phyloP scores from a whole-genome alignment of 192 early-diverging fungal species.

The Backusella morwellensis region DNA sequence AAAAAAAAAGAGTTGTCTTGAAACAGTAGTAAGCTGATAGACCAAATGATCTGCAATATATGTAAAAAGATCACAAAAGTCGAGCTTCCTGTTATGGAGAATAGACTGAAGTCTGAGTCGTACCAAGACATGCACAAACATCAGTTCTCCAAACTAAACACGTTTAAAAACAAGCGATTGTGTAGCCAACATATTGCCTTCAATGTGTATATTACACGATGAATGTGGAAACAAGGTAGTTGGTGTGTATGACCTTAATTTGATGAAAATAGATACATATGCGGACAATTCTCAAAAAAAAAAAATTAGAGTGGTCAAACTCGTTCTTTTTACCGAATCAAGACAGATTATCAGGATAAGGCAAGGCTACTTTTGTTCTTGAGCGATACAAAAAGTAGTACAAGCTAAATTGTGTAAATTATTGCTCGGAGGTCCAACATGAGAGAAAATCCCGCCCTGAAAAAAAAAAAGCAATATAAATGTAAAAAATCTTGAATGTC shows the following conservation, averaged over 20 bases:
- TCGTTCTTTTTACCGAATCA: slow-evolving; percentile 11
- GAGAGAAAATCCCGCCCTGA: slow-evolving; percentile 4
- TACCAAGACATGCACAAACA: slow-evolving; percentile 4
- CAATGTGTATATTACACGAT: slow-evolving; percentile 2
- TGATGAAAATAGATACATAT: slow-evolving; percentile 8
- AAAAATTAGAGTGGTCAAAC: not conserved
- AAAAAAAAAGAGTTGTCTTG: not conserved
- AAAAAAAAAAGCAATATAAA: slow-evolving; percentile 10
- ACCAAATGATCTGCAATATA: slow-evolving; percentile 1
- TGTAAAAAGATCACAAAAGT: not conserved
- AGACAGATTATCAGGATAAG: slow-evolving; percentile 13
- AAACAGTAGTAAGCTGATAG: not conserved
- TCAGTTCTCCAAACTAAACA: not conserved
- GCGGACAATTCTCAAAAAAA: slow-evolving; percentile 2
- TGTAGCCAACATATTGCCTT: not conserved
- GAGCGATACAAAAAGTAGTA: not conserved
- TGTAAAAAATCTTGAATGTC: not conserved
- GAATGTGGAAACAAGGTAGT: not conserved
- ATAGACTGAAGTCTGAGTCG: not conserved
- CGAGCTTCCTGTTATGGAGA: not conserved
- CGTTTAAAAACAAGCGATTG: not conserved
- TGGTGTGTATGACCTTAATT: not conserved
- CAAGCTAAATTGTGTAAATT: slow-evolving; percentile 15
- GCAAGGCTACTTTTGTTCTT: slow-evolving; percentile 5
- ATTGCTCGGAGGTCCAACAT: not conserved